Evolutionary conservation across 1,284 basidiomycete genomes (phyloP), one percentile per base, ranked within the genome.

Genomic region (Fomitopsis schrenkii): DNA sequence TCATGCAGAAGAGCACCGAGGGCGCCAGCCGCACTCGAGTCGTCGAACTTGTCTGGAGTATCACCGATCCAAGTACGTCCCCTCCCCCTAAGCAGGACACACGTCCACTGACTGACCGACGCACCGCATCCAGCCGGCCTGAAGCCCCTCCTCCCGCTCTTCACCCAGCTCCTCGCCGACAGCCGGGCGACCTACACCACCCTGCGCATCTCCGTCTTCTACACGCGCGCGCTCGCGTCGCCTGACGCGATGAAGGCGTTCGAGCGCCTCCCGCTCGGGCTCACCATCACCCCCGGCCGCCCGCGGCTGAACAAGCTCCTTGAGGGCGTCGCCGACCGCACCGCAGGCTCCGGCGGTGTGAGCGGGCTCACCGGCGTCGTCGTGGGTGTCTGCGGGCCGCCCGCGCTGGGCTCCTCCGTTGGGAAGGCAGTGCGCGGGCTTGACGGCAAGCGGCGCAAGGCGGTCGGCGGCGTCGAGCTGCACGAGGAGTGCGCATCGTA

Each of bases 21-120:
- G 80, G 83, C 41, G 74, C 75, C 59, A 83, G 82, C 63, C 79
- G 81, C 53, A 77, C 86, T 61, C 84, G 82, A 59, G 73, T 79
- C n/a, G 85, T 92, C 61, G 82, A 88, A 62, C 74, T 92, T 48
- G 78, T 90, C 28, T 93, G 91, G 90, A 76, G 78, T 26, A 77
- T 91, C 26, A 80, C 81, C 60, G 84, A 90, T 70, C 79, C 82
- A 35, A 70, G 85, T 85, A 67, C 57, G 77, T 30, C 52, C 28
- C 28, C 26, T 33, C 4, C 9, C 38, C 14, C 38, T 14, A 3
- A 17, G 28, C 48, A 30, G 28, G 1, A 6, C 26, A 2, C 2
- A 15, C 48, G 3, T 10, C 19, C 38, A 50, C 50, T 58, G 55
- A n/a, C 5, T 36, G 28, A 53, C 48, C 38, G 55, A 40, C n/a